phyloP scores from a whole-genome alignment of 1,284 basidiomycete genomes.

The Moesziomyces antarcticus region DNA sequence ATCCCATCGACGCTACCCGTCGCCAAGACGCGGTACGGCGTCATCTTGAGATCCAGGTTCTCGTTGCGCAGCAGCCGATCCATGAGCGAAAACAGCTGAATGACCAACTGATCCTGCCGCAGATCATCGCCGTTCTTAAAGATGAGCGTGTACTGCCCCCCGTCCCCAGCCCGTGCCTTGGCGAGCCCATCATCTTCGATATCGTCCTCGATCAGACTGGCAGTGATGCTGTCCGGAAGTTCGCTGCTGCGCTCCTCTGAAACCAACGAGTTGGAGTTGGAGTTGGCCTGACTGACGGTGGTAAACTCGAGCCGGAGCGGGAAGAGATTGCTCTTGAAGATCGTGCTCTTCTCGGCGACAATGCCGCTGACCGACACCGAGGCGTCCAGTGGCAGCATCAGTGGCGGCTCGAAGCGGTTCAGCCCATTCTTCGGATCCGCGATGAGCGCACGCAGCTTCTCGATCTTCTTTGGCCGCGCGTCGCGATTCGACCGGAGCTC shows the following conservation, averaged over 20 bases:
- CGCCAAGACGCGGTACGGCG: conserved; percentile 91
- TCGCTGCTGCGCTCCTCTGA: conserved; percentile 5
- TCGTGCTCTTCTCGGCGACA: conserved; percentile 86
- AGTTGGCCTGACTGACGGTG: conserved; percentile 23
- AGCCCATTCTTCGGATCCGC: conserved; percentile 82
- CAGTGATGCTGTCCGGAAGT: conserved; percentile 37
- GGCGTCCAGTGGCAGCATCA: conserved; percentile 84
- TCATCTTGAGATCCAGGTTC: conserved; percentile 91
- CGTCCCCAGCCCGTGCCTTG: conserved; percentile 15
- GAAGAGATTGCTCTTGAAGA: conserved; percentile 97
- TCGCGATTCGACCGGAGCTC: conserved; percentile 92
- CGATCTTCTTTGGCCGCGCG: conserved; percentile 93
- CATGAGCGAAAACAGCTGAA: conserved; percentile 98
- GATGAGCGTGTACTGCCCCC: conserved; percentile 80
- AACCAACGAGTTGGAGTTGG: too few relatives aligned
- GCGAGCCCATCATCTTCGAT: not conserved
- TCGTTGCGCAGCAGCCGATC: conserved; percentile 92
- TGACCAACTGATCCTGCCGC: conserved; percentile 95
- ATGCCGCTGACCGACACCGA: conserved; percentile 83
- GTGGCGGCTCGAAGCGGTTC: conserved; percentile 59
- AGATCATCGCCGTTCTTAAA: conserved; percentile 99
- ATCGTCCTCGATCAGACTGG: conserved; percentile 18
- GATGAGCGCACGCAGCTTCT: conserved; percentile 85
- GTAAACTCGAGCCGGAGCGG: conserved; percentile 88
- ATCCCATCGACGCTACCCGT: conserved; percentile 93